Base-by-base conservation (phyloP, 1,284 basidiomycete genomes). In the Volvariella surrecta region DNA sequence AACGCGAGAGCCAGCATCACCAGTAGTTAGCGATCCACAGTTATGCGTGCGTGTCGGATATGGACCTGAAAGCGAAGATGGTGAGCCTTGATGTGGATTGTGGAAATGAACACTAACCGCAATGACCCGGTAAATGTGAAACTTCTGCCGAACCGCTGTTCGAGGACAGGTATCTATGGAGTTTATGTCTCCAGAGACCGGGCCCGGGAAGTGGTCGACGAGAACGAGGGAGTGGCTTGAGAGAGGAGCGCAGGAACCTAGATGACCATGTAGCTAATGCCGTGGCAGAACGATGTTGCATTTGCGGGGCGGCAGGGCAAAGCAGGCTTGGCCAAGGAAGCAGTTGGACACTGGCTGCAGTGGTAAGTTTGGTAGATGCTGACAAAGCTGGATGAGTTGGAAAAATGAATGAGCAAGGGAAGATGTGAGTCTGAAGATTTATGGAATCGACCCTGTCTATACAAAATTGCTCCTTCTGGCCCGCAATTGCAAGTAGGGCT, bases 1-100 rank as follows among this genome's bases (percentile, higher is more conserved):
- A 50, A 92, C 85, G 44, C 58, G 59, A 28, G 67, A 55, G 48
- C 80, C 85, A 42, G 66, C 73, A 57, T 84, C 68, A 17, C 56
- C 53, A 38, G 71, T 55, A 48, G 71, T 66, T 47, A 92, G 70
- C 11, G 76, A 64, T 35, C 75, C 78, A 56, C 83, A 86, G 32
- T 61, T 63, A 57, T 91, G 87, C 3, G 83, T 83, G 19, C 79
- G 71, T 6, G 54, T 50, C 2, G 77, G 74, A 62, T 75, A 83
- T 4, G 81, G 75, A 1, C 72, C 83, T 84, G 58, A 40, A 52
- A 54, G 43, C 47, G 22, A 49, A 45, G 21, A 32, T 42, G 28
- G 45, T 52, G 48, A 45, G 43, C 35, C 41, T 45, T 40, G 39
- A 37, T 21, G 42, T 41, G 48, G 37, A 35, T 37, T 38, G 38